Conservation (phyloP, 257 asterid genomes). For the Rhazya stricta region DNA sequence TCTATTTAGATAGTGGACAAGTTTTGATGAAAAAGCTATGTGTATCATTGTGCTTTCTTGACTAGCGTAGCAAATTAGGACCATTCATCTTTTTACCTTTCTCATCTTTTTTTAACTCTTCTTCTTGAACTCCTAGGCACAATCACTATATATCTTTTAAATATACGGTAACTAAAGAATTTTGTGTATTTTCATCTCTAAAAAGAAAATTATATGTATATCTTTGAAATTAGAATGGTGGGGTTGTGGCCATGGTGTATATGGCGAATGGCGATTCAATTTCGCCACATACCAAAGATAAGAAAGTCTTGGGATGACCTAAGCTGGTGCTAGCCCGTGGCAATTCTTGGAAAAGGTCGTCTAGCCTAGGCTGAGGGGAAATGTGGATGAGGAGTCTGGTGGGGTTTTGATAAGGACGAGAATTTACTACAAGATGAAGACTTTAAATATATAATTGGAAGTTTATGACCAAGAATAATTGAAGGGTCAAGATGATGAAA, state of each 20-base stretch:
- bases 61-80: conserved; percentile 15
- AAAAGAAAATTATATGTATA: no score
- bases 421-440: not conserved
- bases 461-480: not conserved
- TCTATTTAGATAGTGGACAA: conserved; percentile 18
- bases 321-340: not conserved
- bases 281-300: conserved; percentile 4
- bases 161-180: no score
- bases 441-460: not conserved
- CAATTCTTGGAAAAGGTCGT: not conserved
- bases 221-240: not conserved
- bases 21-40: conserved; percentile 17
- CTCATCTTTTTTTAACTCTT: not conserved
- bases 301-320: not conserved
- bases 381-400: no score
- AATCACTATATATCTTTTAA: not conserved
- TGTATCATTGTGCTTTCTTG: conserved; percentile 7
- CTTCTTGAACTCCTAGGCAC: not conserved
- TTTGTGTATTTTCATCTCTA: no score
- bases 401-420: conserved; percentile 1
- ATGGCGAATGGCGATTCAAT: not conserved
- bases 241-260: conserved; percentile 11
- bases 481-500: not conserved
- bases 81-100: conserved; percentile 13
- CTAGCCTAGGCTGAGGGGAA: not conserved